Conservation (phyloP, 768 basidiomycete species). For the Tylopilus vinaceipallidus region DNA sequence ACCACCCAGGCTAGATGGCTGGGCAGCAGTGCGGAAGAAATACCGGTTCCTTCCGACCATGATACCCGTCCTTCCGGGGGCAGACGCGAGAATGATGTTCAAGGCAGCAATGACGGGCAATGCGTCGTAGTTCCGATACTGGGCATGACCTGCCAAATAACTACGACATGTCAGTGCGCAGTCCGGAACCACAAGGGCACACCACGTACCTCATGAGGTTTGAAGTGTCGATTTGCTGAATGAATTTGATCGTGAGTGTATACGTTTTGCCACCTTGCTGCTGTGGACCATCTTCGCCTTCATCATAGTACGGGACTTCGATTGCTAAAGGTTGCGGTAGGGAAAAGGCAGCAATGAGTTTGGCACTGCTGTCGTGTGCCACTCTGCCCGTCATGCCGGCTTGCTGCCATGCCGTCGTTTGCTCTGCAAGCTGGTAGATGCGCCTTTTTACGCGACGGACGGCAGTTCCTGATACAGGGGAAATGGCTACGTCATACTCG, state of each 20-base stretch:
- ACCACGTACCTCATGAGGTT: conserved; percentile 39
- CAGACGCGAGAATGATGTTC: conserved; percentile 46
- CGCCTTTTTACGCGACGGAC: conserved; percentile 42
- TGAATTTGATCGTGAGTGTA: conserved; percentile 42
- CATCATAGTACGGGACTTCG: conserved; percentile 42
- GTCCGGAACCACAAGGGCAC: neutral
- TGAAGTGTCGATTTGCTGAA: conserved; percentile 43
- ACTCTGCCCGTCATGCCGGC: conserved; percentile 39
- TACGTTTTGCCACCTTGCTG: conserved; percentile 39
- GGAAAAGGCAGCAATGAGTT: conserved; percentile 40
- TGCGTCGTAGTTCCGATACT: conserved; percentile 43
- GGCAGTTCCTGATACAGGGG: conserved; percentile 33
- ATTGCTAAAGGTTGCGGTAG: conserved; percentile 44
- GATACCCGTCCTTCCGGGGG: conserved; percentile 47
- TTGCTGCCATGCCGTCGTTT: conserved; percentile 38
- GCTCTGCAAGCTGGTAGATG: conserved; percentile 49
- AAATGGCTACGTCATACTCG: conserved; percentile 48
- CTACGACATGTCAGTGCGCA: conserved; percentile 29
- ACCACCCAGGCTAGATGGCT: conserved; percentile 38
- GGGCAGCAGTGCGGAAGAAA: conserved; percentile 43
- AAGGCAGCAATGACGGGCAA: conserved; percentile 48
- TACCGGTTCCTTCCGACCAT: conserved; percentile 52
- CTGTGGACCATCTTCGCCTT: conserved; percentile 38
- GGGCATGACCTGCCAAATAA: conserved; percentile 43
- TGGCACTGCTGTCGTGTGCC: conserved; percentile 48